Percentiles rank a stretch among this genome's conserved stretches.
These are phyloP conservation scores for Castanea sativa DNA, from an alignment of 306 rosid species.

Conservation along the genomic window DNA sequence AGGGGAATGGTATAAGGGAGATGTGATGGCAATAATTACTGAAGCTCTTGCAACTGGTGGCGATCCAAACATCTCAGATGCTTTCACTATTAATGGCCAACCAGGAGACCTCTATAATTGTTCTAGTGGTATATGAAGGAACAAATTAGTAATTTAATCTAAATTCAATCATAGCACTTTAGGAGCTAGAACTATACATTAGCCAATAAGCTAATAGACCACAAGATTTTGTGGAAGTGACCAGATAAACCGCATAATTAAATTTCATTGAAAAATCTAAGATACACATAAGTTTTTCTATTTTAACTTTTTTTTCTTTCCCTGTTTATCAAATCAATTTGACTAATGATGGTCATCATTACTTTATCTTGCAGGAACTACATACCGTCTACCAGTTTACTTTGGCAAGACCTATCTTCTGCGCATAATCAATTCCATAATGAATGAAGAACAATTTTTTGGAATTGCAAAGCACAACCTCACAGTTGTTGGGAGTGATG, in stretches of 20 bases:
- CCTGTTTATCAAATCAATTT: neutral
- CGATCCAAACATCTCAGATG: conserved; percentile 32
- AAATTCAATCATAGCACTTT: too few relatives aligned
- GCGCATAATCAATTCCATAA: conserved; percentile 42
- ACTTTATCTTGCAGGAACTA: conserved; percentile 7
- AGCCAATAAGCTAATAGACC: too few relatives aligned
- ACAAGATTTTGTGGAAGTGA: too few relatives aligned
- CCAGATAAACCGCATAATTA: too few relatives aligned
- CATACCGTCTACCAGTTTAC: conserved; percentile 27
- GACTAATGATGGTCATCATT: neutral
- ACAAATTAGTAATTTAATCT: neutral
- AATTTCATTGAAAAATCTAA: too few relatives aligned
- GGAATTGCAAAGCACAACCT: conserved; percentile 44
- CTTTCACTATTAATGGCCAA: conserved; percentile 39
- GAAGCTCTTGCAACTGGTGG: neutral
- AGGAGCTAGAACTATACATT: too few relatives aligned
- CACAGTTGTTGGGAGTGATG: conserved; percentile 41
- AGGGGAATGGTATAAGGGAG: conserved; percentile 5
- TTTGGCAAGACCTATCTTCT: conserved; percentile 42
- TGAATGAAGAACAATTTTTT: conserved; percentile 35
- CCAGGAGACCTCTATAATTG: conserved; percentile 33
- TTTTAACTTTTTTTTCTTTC: too few relatives aligned
- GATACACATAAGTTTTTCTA: too few relatives aligned
- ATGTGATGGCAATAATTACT: neutral
- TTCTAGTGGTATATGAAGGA: conserved; percentile 17